Conservation (phyloP, 345 rosid genomes). For the Gynandropsis gynandra region DNA sequence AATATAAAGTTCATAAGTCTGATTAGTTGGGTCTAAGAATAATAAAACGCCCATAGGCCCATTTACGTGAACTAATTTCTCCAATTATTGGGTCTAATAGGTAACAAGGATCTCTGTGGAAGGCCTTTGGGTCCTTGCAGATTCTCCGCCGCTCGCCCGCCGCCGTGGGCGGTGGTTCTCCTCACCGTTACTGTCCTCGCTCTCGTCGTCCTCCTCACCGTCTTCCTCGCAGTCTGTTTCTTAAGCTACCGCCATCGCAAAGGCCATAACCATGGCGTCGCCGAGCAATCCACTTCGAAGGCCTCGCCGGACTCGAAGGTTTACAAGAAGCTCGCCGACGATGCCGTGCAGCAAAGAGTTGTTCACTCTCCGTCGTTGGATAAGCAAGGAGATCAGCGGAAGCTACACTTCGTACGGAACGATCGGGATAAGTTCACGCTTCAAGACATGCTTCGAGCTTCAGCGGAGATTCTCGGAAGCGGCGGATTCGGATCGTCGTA, state of each 20-base stretch:
- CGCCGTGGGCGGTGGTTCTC: constrained; percentile 28
- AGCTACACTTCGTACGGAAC: constrained; percentile 45
- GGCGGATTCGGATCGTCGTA: constrained; percentile 75
- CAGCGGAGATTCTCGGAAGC: constrained; percentile 74
- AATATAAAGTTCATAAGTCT: no score
- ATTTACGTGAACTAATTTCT: background rate
- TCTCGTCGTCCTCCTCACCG: constrained; percentile 15
- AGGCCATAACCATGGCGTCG: background rate
- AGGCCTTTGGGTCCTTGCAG: constrained; percentile 57
- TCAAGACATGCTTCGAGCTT: constrained; percentile 71
- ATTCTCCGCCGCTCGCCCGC: constrained; percentile 20
- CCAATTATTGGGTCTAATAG: constrained; percentile 33
- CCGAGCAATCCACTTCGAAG: constrained; percentile 22
- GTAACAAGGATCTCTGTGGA: constrained; percentile 64
- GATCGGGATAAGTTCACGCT: constrained; percentile 54
- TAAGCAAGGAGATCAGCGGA: constrained; percentile 29
- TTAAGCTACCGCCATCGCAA: constrained; percentile 18
- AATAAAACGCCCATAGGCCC: constrained; percentile 14
- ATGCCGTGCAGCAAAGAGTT: constrained; percentile 18
- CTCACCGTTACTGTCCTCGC: constrained; percentile 29
- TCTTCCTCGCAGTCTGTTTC: constrained; percentile 23
- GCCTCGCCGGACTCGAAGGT: constrained; percentile 23
- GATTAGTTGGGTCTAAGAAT: background rate
- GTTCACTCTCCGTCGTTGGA: constrained; percentile 12
- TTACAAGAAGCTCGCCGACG: constrained; percentile 22